Conservation (phyloP, 345 rosid genomes). For the Linum usitatissimum region DNA sequence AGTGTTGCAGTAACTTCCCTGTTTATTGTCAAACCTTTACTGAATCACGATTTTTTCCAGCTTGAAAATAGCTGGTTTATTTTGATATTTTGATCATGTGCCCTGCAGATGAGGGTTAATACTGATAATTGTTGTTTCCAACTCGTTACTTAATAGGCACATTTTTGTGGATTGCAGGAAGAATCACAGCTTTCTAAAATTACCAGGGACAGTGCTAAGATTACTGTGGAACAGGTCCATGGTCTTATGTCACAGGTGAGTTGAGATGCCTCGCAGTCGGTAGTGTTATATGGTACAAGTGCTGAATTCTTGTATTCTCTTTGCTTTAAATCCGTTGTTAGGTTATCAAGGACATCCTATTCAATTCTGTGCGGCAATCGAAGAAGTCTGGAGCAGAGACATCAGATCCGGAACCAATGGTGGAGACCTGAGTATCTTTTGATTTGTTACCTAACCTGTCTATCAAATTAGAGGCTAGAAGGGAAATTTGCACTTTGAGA, state of each 20-base stretch:
- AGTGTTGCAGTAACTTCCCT: no score
- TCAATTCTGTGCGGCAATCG: constrained; percentile 70
- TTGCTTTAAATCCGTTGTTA: constrained; percentile 9
- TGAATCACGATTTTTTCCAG: background rate
- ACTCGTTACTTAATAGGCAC: background rate
- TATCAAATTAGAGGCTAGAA: background rate
- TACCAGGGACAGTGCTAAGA: constrained; percentile 92
- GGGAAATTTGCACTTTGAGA: no score
- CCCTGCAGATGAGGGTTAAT: no score
- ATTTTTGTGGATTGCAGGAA: constrained; percentile 43
- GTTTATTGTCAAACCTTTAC: background rate
- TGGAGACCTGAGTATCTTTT: constrained; percentile 44
- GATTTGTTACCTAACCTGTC: no score
- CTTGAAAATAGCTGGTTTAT: background rate
- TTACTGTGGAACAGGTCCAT: constrained; percentile 95
- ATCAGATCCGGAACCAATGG: constrained; percentile 89
- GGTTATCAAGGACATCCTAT: constrained; percentile 95
- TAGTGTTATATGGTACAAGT: background rate
- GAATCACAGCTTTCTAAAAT: constrained; percentile 96
- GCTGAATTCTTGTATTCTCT: background rate
- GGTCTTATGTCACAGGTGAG: constrained; percentile 98
- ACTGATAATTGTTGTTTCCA: background rate
- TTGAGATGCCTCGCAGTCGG: background rate
- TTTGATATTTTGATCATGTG: background rate
- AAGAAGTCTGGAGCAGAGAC: constrained; percentile 37